These are phyloP conservation scores for Plasmodium coatneyi DNA, from an alignment of 169 alveolate genomes.

Conservation along the genomic window DNA sequence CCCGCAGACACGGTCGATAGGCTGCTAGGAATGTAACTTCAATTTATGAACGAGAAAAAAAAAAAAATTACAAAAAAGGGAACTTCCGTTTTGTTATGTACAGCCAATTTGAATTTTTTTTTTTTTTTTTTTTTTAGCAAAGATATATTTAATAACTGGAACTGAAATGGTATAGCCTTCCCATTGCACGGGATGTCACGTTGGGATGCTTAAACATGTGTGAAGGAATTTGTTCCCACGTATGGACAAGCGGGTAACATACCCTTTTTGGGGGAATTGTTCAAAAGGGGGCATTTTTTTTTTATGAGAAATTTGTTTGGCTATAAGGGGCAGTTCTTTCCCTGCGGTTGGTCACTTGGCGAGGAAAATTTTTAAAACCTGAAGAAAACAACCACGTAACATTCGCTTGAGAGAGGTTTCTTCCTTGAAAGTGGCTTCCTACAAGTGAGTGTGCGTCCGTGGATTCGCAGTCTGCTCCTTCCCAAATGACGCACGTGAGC, in stretches of 20 bases:
- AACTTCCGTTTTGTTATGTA: background rate
- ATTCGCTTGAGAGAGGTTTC: background rate
- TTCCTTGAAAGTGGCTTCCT: background rate
- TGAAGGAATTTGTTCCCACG: background rate
- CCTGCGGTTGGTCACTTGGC: background rate
- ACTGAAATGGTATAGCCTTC: background rate
- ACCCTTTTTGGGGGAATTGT: background rate
- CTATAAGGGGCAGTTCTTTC: background rate
- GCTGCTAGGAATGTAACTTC: constrained; percentile 46
- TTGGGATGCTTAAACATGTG: background rate
- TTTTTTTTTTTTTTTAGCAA: constrained; percentile 28
- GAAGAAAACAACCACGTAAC: background rate
- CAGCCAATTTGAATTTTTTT: background rate
- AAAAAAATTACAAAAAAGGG: background rate
- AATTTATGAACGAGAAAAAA: constrained; percentile 1
- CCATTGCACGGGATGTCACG: background rate
- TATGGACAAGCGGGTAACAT: background rate
- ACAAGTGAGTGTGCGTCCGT: background rate
- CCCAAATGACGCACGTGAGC: background rate
- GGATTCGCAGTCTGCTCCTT: background rate
- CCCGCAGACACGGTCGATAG: constrained; percentile 64
- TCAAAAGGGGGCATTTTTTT: background rate
- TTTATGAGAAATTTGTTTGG: background rate
- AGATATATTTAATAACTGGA: constrained; percentile 69
- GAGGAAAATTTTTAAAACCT: background rate